Conservation (phyloP, 495 filamentous ascomycete species). For the Neurospora sp. region DNA sequence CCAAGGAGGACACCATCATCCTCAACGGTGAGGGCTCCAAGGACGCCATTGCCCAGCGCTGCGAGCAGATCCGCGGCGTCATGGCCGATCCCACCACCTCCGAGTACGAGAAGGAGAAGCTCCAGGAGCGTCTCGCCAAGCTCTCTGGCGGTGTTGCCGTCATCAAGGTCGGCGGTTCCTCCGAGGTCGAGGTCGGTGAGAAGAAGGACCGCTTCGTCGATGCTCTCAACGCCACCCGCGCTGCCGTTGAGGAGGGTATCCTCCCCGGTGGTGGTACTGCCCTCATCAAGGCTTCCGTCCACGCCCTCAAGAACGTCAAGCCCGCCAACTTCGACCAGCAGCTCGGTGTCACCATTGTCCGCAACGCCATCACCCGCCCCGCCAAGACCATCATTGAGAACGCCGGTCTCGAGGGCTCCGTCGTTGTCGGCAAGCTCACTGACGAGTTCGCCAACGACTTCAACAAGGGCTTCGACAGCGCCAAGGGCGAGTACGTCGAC, state of each 20-base stretch:
- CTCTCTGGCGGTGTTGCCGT: slow-evolving; percentile 98
- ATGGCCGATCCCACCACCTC: slow-evolving; percentile 88
- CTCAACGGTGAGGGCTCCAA: slow-evolving; percentile 96
- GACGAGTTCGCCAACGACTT: slow-evolving; percentile 89
- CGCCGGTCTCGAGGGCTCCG: slow-evolving; percentile 88
- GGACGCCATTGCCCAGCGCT: slow-evolving; percentile 86
- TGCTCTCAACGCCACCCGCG: slow-evolving; percentile 94
- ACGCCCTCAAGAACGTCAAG: slow-evolving; percentile 75
- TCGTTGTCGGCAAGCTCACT: slow-evolving; percentile 95
- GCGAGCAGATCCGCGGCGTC: slow-evolving; percentile 97
- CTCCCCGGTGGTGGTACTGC: slow-evolving; percentile 96
- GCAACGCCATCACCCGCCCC: slow-evolving; percentile 91
- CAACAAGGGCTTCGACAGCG: slow-evolving; percentile 95
- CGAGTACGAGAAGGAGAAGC: slow-evolving; percentile 99
- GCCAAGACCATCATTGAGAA: slow-evolving; percentile 96
- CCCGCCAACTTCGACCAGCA: slow-evolving; percentile 96
- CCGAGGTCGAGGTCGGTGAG: slow-evolving; percentile 96
- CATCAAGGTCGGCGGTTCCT: slow-evolving; percentile 96
- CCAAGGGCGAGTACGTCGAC: slow-evolving; percentile 95
- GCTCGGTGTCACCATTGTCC: slow-evolving; percentile 94
- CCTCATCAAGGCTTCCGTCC: slow-evolving; percentile 90
- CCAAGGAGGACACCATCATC: slow-evolving; percentile 99
- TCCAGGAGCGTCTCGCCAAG: slow-evolving; percentile 98
- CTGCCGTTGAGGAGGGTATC: slow-evolving; percentile 97
- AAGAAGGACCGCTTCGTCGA: slow-evolving; percentile 99